These are phyloP conservation scores for Magnusiomyces clavatus DNA, from an alignment of 1,139 yeast genomes.

Conservation along the genomic window DNA sequence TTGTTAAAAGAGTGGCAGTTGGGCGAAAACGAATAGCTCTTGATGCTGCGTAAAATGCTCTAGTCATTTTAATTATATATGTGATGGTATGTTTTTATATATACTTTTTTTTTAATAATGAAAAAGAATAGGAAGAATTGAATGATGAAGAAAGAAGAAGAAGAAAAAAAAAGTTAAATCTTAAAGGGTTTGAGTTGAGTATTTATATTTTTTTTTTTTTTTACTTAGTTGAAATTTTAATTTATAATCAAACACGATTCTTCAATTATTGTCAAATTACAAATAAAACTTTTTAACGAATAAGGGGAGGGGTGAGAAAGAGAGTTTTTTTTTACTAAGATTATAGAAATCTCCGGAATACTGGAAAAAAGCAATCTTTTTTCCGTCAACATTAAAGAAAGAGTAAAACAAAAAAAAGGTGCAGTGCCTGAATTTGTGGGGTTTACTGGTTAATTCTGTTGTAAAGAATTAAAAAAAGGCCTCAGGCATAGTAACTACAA, in stretches of 20 bases:
- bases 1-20: not conserved
- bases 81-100: not conserved
- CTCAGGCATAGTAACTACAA: too few relatives aligned
- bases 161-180: not conserved
- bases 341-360: too few relatives aligned
- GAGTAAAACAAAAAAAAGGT: too few relatives aligned
- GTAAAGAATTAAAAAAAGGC: too few relatives aligned
- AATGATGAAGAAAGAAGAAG: not conserved
- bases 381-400: not conserved
- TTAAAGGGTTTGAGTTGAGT: too few relatives aligned
- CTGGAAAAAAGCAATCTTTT: not conserved
- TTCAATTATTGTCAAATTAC: too few relatives aligned
- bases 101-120: not conserved
- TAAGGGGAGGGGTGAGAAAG: too few relatives aligned
- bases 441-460: not conserved
- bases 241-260: not conserved
- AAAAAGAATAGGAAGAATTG: not conserved
- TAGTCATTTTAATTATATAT: conserved; percentile 6
- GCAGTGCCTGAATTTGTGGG: too few relatives aligned
- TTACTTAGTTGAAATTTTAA: not conserved
- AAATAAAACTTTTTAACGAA: too few relatives aligned
- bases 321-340: too few relatives aligned
- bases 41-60: conserved; percentile 11
- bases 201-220: too few relatives aligned
- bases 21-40: conserved; percentile 8